These are phyloP conservation scores for Beta corolliflora DNA, from an alignment of 179 eudicot genomes.

Conservation along the genomic window DNA sequence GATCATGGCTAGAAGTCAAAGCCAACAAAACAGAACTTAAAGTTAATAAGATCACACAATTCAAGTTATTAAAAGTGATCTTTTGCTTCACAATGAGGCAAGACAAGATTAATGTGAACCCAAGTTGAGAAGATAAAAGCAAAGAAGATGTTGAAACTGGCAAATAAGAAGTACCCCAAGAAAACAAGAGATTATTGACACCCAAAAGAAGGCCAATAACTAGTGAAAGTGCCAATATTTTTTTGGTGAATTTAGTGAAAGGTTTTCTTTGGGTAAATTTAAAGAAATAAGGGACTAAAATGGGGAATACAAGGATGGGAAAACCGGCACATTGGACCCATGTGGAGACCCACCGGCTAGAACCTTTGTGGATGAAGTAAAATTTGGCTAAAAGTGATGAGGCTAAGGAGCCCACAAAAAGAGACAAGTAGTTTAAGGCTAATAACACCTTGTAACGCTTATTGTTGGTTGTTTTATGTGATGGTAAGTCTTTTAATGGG, in stretches of 20 bases:
- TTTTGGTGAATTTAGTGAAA: conserved; percentile 41
- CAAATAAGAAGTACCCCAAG: conserved; percentile 78
- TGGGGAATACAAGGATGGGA: conserved; percentile 53
- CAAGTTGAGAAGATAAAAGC: conserved; percentile 64
- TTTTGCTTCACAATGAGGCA: conserved; percentile 61
- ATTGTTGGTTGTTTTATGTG: conserved; percentile 3
- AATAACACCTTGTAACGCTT: conserved; percentile 46
- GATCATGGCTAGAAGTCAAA: conserved; percentile 49
- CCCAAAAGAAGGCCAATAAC: conserved; percentile 47
- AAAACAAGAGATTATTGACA: conserved; percentile 57
- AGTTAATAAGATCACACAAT: conserved; percentile 66
- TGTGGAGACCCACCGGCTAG: conserved; percentile 75
- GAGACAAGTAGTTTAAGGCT: conserved; percentile 41
- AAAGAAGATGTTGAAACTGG: conserved; percentile 77
- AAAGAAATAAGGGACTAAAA: conserved; percentile 42
- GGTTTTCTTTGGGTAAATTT: conserved; percentile 46
- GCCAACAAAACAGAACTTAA: conserved; percentile 61
- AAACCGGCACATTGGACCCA: conserved; percentile 82
- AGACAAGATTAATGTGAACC: conserved; percentile 59
- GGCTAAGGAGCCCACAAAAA: conserved; percentile 59
- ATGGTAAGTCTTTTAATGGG: neutral
- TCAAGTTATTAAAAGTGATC: conserved; percentile 59
- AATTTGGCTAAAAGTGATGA: conserved; percentile 62
- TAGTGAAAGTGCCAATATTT: conserved; percentile 23
- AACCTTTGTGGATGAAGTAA: conserved; percentile 78